These are phyloP conservation scores for Umbelopsis ramanniana DNA, from an alignment of 192 early-diverging fungal species.

Conservation along the genomic window DNA sequence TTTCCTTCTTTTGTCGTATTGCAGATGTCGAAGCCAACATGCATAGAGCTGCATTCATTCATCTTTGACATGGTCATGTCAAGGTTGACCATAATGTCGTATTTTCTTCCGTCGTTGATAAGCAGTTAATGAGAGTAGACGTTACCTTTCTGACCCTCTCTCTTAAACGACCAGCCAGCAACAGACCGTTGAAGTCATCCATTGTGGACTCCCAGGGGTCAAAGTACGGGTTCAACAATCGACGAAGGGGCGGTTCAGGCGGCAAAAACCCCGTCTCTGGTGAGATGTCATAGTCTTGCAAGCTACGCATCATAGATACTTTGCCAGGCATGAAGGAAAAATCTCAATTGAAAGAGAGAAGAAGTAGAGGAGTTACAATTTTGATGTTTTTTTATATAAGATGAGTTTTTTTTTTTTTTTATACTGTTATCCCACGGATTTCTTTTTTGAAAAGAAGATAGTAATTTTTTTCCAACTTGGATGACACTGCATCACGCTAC, in stretches of 20 bases:
- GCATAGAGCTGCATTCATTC: neutral
- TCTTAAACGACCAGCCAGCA: constrained; percentile 73
- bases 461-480: no score
- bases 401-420: neutral
- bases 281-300: constrained; percentile 84
- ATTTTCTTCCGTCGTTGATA: no score
- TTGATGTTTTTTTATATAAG: neutral
- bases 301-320: constrained; percentile 48
- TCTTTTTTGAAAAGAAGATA: neutral
- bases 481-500: neutral
- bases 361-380: constrained; percentile 14
- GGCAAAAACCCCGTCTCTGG: constrained; percentile 89
- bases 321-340: constrained; percentile 55
- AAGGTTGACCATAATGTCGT: no score
- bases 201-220: constrained; percentile 87
- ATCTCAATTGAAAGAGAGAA: neutral
- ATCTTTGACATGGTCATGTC: neutral
- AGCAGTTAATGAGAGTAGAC: neutral
- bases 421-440: neutral
- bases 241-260: constrained; percentile 68
- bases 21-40: no score
- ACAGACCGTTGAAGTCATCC: constrained; percentile 73
- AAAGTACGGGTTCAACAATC: constrained; percentile 79
- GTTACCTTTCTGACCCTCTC: constrained; percentile 70
- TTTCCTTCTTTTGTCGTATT: no score